Conservation (phyloP, 1,284 basidiomycete species). For the Moesziomyces sp. region DNA sequence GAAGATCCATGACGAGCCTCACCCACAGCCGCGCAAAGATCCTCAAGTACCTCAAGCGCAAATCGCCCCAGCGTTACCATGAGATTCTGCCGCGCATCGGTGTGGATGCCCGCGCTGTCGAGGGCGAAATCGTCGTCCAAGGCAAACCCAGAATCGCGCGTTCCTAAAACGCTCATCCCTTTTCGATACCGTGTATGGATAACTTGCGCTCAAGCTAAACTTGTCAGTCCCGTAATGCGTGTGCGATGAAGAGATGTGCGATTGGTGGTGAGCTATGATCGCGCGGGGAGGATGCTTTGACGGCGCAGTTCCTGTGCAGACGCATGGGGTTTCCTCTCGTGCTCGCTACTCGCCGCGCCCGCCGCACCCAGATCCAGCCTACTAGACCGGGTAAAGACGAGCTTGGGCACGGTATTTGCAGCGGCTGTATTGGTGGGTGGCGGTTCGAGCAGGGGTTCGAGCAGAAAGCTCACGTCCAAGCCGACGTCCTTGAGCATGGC, state of each 20-base stretch:
- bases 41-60: constrained; percentile 80
- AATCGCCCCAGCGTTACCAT: constrained; percentile 79
- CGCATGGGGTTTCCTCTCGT: background rate
- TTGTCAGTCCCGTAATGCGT: too few relatives aligned
- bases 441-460: constrained; percentile 21
- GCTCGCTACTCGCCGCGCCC: constrained; percentile 1
- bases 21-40: constrained; percentile 85
- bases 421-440: background rate
- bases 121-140: constrained; percentile 78
- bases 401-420: background rate
- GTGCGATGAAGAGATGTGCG: too few relatives aligned
- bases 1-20: constrained; percentile 77
- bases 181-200: background rate
- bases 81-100: constrained; percentile 79
- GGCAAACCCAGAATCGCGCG: constrained; percentile 59
- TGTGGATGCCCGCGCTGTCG: constrained; percentile 81
- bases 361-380: constrained; percentile 14
- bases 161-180: background rate
- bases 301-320: constrained; percentile 44
- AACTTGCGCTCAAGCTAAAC: too few relatives aligned
- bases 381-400: constrained; percentile 22
- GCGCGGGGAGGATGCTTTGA: constrained; percentile 28
- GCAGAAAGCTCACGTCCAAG: constrained; percentile 33
- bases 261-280: too few relatives aligned
- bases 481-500: constrained; percentile 36